Evolutionary conservation across 495 filamentous ascomycete genomes (phyloP).

Genomic region (Annulohypoxylon nitens): DNA sequence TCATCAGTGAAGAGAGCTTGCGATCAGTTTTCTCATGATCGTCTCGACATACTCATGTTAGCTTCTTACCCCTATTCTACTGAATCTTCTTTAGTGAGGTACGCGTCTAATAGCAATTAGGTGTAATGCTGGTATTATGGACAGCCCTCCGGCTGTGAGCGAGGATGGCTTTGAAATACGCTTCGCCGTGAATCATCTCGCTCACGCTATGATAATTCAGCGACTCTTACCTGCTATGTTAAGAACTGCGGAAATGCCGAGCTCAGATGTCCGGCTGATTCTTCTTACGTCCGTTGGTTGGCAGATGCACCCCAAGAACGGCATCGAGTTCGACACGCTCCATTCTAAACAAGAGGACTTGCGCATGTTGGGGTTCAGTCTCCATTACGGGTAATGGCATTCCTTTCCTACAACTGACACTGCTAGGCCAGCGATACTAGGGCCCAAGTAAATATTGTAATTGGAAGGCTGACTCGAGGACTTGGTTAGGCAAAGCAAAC

Average conservation of each 20-base stretch:
- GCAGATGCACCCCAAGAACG: constrained; percentile 51
- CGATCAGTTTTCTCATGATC: constrained; percentile 36
- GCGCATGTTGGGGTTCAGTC: constrained; percentile 26
- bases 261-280: constrained; percentile 59
- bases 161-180: constrained; percentile 77
- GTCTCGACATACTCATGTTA: constrained; percentile 59
- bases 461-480: background rate
- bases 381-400: constrained; percentile 39
- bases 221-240: constrained; percentile 71
- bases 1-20: constrained; percentile 42
- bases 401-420: background rate
- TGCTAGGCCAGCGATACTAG: background rate
- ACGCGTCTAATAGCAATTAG: constrained; percentile 5
- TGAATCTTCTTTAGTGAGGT: background rate
- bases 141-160: constrained; percentile 62
- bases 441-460: background rate
- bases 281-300: constrained; percentile 50
- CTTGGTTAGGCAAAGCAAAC: constrained; percentile 61
- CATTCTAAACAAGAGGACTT: constrained; percentile 52
- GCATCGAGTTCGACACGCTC: constrained; percentile 56
- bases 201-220: constrained; percentile 74
- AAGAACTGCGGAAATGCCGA: constrained; percentile 59
- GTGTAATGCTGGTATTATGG: constrained; percentile 78
- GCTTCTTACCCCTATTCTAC: background rate
- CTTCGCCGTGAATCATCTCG: constrained; percentile 79